A percentile compares a stretch with the other conserved stretches of the same genome.
Evolutionary conservation across 139 green algal species (phyloP).

Genomic region (Astrephomene gubernaculifera): DNA sequence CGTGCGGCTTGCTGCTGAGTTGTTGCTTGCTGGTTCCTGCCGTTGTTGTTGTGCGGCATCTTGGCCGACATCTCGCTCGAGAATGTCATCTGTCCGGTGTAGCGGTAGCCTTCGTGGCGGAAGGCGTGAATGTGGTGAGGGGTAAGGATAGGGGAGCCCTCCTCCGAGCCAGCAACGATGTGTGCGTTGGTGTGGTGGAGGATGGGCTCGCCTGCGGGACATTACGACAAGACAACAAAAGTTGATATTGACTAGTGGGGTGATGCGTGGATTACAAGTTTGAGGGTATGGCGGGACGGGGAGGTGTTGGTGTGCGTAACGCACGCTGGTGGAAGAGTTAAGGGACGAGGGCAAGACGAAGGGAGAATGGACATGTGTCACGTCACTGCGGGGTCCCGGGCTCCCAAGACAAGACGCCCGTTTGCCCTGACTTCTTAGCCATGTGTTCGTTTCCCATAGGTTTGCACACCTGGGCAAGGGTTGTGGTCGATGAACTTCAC

Average conservation of each 20-base stretch:
- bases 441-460: too few relatives aligned
- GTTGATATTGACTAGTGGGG: too few relatives aligned
- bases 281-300: too few relatives aligned
- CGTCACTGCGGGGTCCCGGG: too few relatives aligned
- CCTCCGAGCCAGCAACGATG: not conserved
- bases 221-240: too few relatives aligned
- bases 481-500: not conserved
- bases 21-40: not conserved
- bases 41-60: not conserved
- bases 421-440: too few relatives aligned
- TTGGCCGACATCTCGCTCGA: not conserved
- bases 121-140: slow-evolving; percentile 11
- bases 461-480: slow-evolving; percentile 28
- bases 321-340: too few relatives aligned
- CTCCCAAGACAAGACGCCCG: too few relatives aligned
- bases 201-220: slow-evolving; percentile 15
- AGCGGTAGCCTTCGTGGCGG: slow-evolving; percentile 31
- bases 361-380: too few relatives aligned
- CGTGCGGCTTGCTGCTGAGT: not conserved
- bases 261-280: too few relatives aligned
- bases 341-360: too few relatives aligned
- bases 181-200: slow-evolving; percentile 24
- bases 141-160: not conserved
- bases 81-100: slow-evolving; percentile 11
- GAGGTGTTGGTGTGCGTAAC: too few relatives aligned